These are phyloP conservation scores for Geoglossum glabrum DNA, from an alignment of 495 filamentous ascomycete species.

Conservation along the genomic window DNA sequence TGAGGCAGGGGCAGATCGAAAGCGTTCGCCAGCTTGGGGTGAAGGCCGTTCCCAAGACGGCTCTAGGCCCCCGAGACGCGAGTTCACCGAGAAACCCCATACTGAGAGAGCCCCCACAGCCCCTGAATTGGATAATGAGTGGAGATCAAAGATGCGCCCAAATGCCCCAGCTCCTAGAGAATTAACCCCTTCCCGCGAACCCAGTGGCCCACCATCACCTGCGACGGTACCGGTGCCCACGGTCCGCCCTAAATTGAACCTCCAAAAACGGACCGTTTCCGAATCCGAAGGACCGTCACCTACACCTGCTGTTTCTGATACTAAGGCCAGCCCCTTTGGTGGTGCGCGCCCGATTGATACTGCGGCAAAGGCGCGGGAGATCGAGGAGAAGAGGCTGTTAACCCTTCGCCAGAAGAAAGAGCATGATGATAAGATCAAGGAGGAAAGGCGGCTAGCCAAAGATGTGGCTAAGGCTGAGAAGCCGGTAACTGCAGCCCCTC, in stretches of 20 bases:
- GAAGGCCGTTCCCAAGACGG: slow-evolving; percentile 63
- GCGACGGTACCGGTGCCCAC: slow-evolving; percentile 30
- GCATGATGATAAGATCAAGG: slow-evolving; percentile 65
- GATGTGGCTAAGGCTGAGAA: slow-evolving; percentile 22
- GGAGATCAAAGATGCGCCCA: slow-evolving; percentile 66
- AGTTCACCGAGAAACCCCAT: slow-evolving; percentile 45
- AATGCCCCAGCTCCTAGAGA: slow-evolving; percentile 33
- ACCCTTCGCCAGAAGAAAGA: slow-evolving; percentile 66
- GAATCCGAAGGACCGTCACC: slow-evolving; percentile 37
- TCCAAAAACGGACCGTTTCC: slow-evolving; percentile 71
- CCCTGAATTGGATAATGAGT: slow-evolving; percentile 70
- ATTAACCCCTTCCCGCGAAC: slow-evolving; percentile 32
- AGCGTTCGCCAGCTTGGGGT: slow-evolving; percentile 65
- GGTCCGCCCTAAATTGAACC: slow-evolving; percentile 57
- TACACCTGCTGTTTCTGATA: slow-evolving; percentile 33
- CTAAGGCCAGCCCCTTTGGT: slow-evolving; percentile 82
- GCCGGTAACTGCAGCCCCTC: slow-evolving; percentile 10
- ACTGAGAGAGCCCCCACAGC: slow-evolving; percentile 56
- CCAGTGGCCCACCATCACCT: slow-evolving; percentile 46
- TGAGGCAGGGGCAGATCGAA: slow-evolving; percentile 44
- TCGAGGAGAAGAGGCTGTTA: slow-evolving; percentile 68
- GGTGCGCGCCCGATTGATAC: slow-evolving; percentile 81
- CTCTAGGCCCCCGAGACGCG: slow-evolving; percentile 61
- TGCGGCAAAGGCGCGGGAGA: slow-evolving; percentile 62
- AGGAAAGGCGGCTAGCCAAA: slow-evolving; percentile 45